These are phyloP conservation scores for Raddia guianensis DNA, from an alignment of 176 grass and related monocot genomes.

Conservation along the genomic window DNA sequence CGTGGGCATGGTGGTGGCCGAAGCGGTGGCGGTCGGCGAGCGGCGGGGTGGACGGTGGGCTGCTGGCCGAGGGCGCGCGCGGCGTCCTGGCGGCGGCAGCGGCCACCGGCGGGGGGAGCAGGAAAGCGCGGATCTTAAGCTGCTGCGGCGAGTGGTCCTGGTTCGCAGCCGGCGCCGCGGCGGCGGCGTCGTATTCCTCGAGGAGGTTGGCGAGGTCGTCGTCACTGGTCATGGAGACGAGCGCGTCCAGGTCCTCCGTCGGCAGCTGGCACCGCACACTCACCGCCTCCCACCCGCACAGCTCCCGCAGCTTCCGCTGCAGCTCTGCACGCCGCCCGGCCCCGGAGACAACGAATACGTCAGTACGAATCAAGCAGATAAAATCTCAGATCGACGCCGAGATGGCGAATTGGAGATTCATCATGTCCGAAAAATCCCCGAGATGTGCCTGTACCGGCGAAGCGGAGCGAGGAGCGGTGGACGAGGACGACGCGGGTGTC, in stretches of 20 bases:
- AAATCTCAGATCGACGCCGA: too few relatives aligned
- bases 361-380: background rate
- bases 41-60: slow-evolving; percentile 3
- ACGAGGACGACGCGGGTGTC: slow-evolving; percentile 58
- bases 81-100: background rate
- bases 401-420: too few relatives aligned
- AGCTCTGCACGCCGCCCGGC: slow-evolving; percentile 36
- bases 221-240: slow-evolving; percentile 54
- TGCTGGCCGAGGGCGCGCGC: background rate
- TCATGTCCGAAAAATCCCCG: too few relatives aligned
- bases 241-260: slow-evolving; percentile 60
- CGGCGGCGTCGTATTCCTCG: slow-evolving; percentile 48
- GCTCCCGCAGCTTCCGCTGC: slow-evolving; percentile 50
- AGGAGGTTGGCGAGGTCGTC: slow-evolving; percentile 51
- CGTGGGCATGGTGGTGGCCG: background rate
- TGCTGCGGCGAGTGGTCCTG: slow-evolving; percentile 24
- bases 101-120: slow-evolving; percentile 2
- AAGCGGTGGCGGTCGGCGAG: background rate
- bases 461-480: slow-evolving; percentile 36
- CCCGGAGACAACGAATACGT: background rate
- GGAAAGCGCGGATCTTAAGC: slow-evolving; percentile 55
- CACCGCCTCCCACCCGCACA: slow-evolving; percentile 51
- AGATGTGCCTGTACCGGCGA: slow-evolving; percentile 36
- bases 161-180: slow-evolving; percentile 10
- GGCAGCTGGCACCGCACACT: slow-evolving; percentile 61